Evolutionary conservation across 495 filamentous ascomycete genomes (phyloP), one percentile per base, ranked within the genome.

Genomic region (Hyphodiscus hymeniophilus): DNA sequence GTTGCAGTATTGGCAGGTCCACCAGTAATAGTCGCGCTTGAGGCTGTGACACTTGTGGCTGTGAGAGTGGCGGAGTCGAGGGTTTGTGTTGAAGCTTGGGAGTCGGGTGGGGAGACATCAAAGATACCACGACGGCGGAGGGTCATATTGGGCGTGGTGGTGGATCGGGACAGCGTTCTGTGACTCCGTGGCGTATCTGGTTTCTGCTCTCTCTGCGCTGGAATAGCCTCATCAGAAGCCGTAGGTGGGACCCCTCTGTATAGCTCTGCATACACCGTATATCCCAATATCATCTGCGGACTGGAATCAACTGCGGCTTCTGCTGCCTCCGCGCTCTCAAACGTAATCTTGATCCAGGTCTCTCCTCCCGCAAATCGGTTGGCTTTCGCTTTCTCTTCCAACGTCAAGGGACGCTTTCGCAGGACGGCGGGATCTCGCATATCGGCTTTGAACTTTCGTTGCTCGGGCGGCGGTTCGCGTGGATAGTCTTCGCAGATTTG

Each of bases 311-410:
- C 69, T 18, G 88, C 89, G 30, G 78, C 72, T 40, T 89, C 85
- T 16, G 88, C 89, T 3, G 88, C 81, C 48, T 82, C 76, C 26
- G 78, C 72, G 5, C 84, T 88, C 64, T 94, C 87, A 54, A 91
- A 95, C 1, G 89, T 95, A 42, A 95, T 74, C 58, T 94, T 95
- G 55, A 95, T 86, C 89, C 89, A 95, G 66, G 89, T 79, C 50
- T 81, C 75, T 13, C 89, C 89, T 45, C 87, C 82, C 17, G 80
- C 80, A 51, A 84, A 85, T 39, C 69, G 74, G 64, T 84, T 86
- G 48, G 87, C 82, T 60, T 87, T 85, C 45, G 69, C 71, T 52
- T 85, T 80, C 54, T 91, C 87, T 28, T 78, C 75, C 21, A 72
- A 61, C 13, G 86, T 81, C 15, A 94, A 61, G 5, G 76, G 69